Base-by-base conservation (phyloP, 2,329 filamentous ascomycete genomes). In the Pseudogymnoascus sp. region DNA sequence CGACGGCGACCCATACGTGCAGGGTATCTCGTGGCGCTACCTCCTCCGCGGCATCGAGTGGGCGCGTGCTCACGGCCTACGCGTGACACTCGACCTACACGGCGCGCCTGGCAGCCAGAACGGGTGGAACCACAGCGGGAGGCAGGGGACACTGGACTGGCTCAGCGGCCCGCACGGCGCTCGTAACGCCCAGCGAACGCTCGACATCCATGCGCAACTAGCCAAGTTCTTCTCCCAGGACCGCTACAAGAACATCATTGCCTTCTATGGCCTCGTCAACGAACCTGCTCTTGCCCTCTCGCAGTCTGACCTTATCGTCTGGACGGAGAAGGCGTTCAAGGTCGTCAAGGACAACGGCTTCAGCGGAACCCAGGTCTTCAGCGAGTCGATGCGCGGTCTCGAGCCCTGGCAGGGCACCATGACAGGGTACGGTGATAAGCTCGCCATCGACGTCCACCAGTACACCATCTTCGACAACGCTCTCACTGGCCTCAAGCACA, bases 381-480 rank as follows among this genome's bases (percentile, higher is more conserved):
- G 93, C 64, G 95, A 99, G 75, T 95, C 95, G 26, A 99, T 99
- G 80, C 85, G 96, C 77, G 93, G 93, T 10, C 83, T 99, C 4
- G 81, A 83, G 68, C 93, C 96, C 72, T 99, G 95, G 95, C 87
- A 96, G 74, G 91, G 90, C 47, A 83, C 89, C 73, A 83, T 97
- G 69, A 84, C 88, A 68, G 81, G 82, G 18, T 83, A 89, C 72
- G 47, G 47, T n/a, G 81, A 87, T 59, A 83, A 87, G 67, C 80
- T 97, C 68, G 84, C 96, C 18, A 85, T 99, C 18, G 95, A 99
- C 76, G 95, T 96, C 39, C 95, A 99, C 77, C 93, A 97, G 76
- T 99, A 99, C 75, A 90, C 96, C 72, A 97, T 97, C 75, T 99
- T 99, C 83, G 97, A 99, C 80, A 85, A 85, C 40, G 86, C 89